Base-by-base conservation (phyloP, 1,139 yeast genomes). In the Taphrina flavorubra region DNA sequence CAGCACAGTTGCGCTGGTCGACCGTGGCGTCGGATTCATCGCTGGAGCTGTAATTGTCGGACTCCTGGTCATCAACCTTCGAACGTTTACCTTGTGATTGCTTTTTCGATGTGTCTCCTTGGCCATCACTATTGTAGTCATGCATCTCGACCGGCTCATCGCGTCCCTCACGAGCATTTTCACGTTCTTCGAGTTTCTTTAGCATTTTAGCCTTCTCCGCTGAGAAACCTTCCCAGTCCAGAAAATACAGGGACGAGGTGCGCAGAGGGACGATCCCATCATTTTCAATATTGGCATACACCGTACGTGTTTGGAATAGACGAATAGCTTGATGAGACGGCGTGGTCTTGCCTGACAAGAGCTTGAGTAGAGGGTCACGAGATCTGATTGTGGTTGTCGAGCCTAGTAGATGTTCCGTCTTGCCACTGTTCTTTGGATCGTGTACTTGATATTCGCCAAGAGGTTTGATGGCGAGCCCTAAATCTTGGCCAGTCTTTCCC, bases 251-350 rank as follows among this genome's bases (percentile, higher is more conserved):
- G 0, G 97, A 89, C 0, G 97, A 86, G 0, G 99, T 92, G 69
- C 97, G 81, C 71, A 94, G 80, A 0, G 99, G 98, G 0, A 94
- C 99, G 68, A 94, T 92, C 0, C 98, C 99, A 77, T 90, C 97
- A 75, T 89, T 86, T n/a, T 87, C 81, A 0, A 88, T 86, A 75
- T 90, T 90, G 1, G 95, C 92, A 75, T 90, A 88, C 0, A 89
- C 81, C 0, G 95, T 89, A 72, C 98, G 81, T 69, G 89, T 81
- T 64, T 80, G 79, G 76, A 94, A 94, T 72, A 78, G 79, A 69
- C 83, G 82, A 68, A 94, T 80, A 0, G 88, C 83, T 49, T 79
- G 82, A 74, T 89, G 91, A 0, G 96, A 87, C 0, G 95, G 91
- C 0, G 96, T 95, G 0, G 91, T 84, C 20, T 57, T 65, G n/a